phyloP scores from a whole-genome alignment of 2,329 filamentous ascomycete genomes.

The Coleophoma crateriformis region DNA sequence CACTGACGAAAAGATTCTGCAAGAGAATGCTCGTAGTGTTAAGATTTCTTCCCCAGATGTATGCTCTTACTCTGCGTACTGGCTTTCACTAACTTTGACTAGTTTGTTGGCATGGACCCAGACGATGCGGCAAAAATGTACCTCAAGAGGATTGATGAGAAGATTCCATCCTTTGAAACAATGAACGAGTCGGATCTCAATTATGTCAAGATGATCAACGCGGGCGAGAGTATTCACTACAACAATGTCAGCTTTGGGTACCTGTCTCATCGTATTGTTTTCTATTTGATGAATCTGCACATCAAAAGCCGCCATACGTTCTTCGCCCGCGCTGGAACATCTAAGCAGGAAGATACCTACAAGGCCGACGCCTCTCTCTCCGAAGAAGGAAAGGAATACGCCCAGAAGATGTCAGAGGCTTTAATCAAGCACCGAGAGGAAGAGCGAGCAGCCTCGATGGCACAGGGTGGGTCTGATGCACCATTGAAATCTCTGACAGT shows the following conservation, averaged over 20 bases:
- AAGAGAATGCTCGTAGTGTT: constrained; percentile 93
- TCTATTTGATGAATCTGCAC: constrained; percentile 95
- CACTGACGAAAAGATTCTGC: constrained; percentile 86
- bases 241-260: constrained; percentile 98
- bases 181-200: constrained; percentile 94
- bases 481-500: constrained; percentile 78
- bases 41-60: constrained; percentile 97
- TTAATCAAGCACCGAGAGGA: constrained; percentile 78
- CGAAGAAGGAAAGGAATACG: constrained; percentile 73
- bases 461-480: constrained; percentile 60
- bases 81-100: constrained; percentile 7
- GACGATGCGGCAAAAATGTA: constrained; percentile 92
- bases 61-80: constrained; percentile 24
- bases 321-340: constrained; percentile 83
- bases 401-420: constrained; percentile 78
- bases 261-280: constrained; percentile 92
- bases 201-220: constrained; percentile 99
- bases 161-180: constrained; percentile 93
- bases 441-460: constrained; percentile 66
- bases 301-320: constrained; percentile 94
- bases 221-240: constrained; percentile 85
- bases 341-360: constrained; percentile 84
- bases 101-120: constrained; percentile 88
- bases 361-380: constrained; percentile 85
- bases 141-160: constrained; percentile 79